Conservation (phyloP, 1,139 yeast species). For the Diutina ranongensis region DNA sequence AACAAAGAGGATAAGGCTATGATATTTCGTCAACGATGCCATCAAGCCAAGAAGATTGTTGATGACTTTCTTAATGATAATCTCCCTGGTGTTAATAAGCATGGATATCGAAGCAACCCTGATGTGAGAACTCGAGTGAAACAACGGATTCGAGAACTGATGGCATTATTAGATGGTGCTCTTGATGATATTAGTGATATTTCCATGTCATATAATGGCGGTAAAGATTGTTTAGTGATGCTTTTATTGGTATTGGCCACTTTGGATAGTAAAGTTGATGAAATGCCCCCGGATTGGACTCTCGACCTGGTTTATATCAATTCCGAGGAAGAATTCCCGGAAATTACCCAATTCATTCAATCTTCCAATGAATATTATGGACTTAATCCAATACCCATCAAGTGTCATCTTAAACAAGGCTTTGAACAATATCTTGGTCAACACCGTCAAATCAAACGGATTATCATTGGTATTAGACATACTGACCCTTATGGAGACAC, state of each 20-base stretch:
- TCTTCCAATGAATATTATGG: conserved; percentile 31
- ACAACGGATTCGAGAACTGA: conserved; percentile 19
- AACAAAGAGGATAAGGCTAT: not conserved
- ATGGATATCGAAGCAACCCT: conserved; percentile 9
- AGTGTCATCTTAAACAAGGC: conserved; percentile 49
- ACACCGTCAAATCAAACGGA: conserved; percentile 42
- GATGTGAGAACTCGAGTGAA: conserved; percentile 20
- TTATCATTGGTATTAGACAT: conserved; percentile 72
- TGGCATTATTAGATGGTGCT: conserved; percentile 20
- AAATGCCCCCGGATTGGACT: conserved; percentile 21
- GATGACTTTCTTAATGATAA: conserved; percentile 21
- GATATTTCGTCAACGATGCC: conserved; percentile 14
- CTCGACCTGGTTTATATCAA: conserved; percentile 59
- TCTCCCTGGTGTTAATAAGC: conserved; percentile 15
- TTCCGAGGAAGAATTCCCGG: conserved; percentile 54
- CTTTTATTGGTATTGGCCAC: conserved; percentile 54
- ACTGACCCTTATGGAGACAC: conserved; percentile 65
- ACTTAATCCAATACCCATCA: conserved; percentile 33
- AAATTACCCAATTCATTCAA: conserved; percentile 38
- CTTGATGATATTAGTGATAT: conserved; percentile 35
- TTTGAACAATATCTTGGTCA: conserved; percentile 42
- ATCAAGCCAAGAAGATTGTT: conserved; percentile 23
- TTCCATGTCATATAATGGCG: conserved; percentile 79
- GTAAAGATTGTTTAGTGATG: conserved; percentile 85
- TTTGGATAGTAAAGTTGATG: conserved; percentile 26